Evolutionary conservation across 1,284 basidiomycete species (phyloP), one percentile per base, ranked within the genome.

Genomic region (Pterulicium gracile): DNA sequence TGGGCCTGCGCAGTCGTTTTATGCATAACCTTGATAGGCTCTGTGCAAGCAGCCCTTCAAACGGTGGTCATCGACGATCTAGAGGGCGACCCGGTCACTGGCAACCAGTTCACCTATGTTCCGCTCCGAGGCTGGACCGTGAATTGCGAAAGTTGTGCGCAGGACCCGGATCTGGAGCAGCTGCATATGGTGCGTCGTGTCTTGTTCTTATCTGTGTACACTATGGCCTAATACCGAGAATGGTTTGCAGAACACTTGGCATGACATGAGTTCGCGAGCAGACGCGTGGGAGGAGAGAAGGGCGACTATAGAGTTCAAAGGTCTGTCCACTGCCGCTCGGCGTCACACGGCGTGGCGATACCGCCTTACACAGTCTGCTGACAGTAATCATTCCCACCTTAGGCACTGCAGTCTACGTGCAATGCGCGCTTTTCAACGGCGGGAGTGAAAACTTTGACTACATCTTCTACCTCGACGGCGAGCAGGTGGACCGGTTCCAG

Each of bases 51-150:
- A 32, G 27, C 27, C n/a, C 27, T 12, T 14, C 7, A 17, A 41
- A 21, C 14, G 13, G 18, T 27, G 20, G 42, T 15, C 45, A 32
- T 22, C 42, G 39, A 21, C n/a, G 36, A 13, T 14, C 5, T 13
- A 22, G 19, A 42, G n/a, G 13, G 20, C n/a, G 32, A 14, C 22
- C 14, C 17, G 4, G 20, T 17, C 20, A 36, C n/a, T n/a, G 23
- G 36, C 41, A 21, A 51, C 40, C 45, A 49, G 19, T 36, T 27
- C 24, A 39, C 47, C 24, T 39, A 32, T 32, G 10, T 32, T n/a
- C 27, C 27, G 7, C 27, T n/a, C 27, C 27, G 27, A 10, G 27
- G 27, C 10, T 32, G 27, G 27, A 32, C n/a, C 27, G 7, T n/a
- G n/a, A 32, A 32, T n/a, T 32, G 27, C 27, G 27, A n/a, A n/a